phyloP scores from a whole-genome alignment of 352 stramenopile species.

The Phytophthora europaea region DNA sequence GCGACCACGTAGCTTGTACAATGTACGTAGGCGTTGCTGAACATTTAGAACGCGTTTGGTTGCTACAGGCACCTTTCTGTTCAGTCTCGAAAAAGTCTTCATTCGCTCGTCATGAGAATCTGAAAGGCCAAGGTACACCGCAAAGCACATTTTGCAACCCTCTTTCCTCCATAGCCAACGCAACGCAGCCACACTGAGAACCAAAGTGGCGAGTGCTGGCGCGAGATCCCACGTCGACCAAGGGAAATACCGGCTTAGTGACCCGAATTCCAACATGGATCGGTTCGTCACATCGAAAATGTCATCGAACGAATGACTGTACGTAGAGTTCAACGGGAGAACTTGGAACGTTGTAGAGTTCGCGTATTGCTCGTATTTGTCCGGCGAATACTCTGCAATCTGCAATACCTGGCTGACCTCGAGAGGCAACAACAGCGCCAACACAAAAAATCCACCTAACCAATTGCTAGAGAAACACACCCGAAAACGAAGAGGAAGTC shows the following conservation, averaged over 20 bases:
- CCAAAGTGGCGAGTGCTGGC: constrained; percentile 42
- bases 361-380: constrained; percentile 42
- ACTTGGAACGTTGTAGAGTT: constrained; percentile 40
- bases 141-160: constrained; percentile 48
- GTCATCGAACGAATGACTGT: constrained; percentile 2
- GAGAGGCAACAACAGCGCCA: constrained; percentile 58
- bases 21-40: constrained; percentile 31
- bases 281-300: constrained; percentile 11
- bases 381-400: constrained; percentile 48
- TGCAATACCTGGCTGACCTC: constrained; percentile 64
- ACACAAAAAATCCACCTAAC: constrained; percentile 56
- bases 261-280: constrained; percentile 46
- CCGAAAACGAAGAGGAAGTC: constrained; percentile 19
- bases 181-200: constrained; percentile 27
- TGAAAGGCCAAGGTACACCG: constrained; percentile 38
- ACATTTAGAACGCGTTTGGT: constrained; percentile 36
- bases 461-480: constrained; percentile 59
- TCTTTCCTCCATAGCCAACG: constrained; percentile 55
- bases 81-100: constrained; percentile 22
- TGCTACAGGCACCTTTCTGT: constrained; percentile 23
- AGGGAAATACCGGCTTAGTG: constrained; percentile 57
- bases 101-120: constrained; percentile 1
- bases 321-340: constrained; percentile 22
- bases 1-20: constrained; percentile 46
- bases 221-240: constrained; percentile 61